Evolutionary conservation across 257 asterid genomes (phyloP).

Genomic region (Solanum paucissectum): DNA sequence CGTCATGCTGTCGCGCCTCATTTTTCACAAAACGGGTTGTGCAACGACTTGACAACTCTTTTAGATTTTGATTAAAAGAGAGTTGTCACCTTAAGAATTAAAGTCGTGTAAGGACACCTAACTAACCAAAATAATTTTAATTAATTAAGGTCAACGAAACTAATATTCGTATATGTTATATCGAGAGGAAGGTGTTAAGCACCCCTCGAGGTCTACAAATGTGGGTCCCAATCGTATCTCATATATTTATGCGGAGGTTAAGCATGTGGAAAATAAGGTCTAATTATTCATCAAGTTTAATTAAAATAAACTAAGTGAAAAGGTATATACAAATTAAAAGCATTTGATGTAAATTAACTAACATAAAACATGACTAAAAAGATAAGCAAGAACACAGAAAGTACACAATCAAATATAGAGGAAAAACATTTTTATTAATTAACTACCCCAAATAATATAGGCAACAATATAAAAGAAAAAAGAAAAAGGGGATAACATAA

Average conservation of each 20-base stretch:
- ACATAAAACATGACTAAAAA: not conserved
- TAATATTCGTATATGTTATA: not conserved
- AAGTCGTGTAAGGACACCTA: not conserved
- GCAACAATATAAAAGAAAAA: not conserved
- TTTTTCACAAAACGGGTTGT: not conserved
- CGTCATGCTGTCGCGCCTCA: not conserved
- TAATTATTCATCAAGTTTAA: not conserved
- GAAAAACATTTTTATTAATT: not conserved
- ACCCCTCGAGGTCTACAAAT: not conserved
- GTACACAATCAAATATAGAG: not conserved
- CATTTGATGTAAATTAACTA: not conserved
- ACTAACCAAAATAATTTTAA: not conserved
- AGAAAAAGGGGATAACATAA: not conserved
- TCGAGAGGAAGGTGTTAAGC: not conserved
- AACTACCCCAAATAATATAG: not conserved
- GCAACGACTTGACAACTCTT: not conserved
- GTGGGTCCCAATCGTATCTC: not conserved
- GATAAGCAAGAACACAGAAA: not conserved
- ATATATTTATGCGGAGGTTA: not conserved
- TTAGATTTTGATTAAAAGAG: not conserved
- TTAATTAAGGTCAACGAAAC: no score
- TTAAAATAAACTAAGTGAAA: not conserved
- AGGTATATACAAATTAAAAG: no score
- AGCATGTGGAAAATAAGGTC: not conserved
- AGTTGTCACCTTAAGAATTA: not conserved